Evolutionary conservation across 2,329 filamentous ascomycete species (phyloP).

Genomic region (Sporothrix sp.): DNA sequence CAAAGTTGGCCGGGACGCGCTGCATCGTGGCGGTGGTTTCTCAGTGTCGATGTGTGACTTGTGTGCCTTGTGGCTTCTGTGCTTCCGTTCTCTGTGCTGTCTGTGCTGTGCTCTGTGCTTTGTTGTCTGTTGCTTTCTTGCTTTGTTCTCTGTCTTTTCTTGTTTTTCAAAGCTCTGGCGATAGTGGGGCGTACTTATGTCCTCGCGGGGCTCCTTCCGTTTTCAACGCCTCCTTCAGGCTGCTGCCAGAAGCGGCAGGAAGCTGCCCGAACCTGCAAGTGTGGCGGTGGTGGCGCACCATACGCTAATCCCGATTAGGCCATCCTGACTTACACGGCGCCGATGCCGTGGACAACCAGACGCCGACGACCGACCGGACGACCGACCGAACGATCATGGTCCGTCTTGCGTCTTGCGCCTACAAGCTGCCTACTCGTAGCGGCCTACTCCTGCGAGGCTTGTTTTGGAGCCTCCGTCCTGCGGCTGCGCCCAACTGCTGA

Average conservation of each 20-base stretch:
- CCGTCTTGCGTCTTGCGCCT: no score
- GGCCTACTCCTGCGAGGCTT: no score
- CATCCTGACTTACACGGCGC: no score
- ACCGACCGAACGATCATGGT: no score
- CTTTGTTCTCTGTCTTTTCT: not conserved
- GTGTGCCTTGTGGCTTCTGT: not conserved
- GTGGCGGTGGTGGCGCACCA: not conserved
- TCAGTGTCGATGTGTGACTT: not conserved
- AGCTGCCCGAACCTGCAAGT: slow-evolving; percentile 7
- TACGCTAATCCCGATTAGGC: not conserved
- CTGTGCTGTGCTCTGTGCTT: not conserved
- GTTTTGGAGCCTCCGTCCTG: no score
- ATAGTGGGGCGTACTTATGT: slow-evolving; percentile 1
- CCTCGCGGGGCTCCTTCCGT: not conserved
- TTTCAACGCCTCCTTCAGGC: not conserved
- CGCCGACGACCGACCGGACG: no score
- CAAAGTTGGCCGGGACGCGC: slow-evolving; percentile 44
- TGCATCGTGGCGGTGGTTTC: slow-evolving; percentile 19
- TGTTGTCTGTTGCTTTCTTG: not conserved
- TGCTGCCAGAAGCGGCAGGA: slow-evolving; percentile 11
- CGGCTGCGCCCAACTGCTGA: not conserved
- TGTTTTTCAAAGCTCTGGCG: not conserved
- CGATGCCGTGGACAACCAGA: no score
- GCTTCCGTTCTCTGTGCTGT: not conserved
- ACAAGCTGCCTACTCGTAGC: no score